These are phyloP conservation scores for Apiotrichum laibachii DNA, from an alignment of 1,284 basidiomycete species.

Conservation along the genomic window DNA sequence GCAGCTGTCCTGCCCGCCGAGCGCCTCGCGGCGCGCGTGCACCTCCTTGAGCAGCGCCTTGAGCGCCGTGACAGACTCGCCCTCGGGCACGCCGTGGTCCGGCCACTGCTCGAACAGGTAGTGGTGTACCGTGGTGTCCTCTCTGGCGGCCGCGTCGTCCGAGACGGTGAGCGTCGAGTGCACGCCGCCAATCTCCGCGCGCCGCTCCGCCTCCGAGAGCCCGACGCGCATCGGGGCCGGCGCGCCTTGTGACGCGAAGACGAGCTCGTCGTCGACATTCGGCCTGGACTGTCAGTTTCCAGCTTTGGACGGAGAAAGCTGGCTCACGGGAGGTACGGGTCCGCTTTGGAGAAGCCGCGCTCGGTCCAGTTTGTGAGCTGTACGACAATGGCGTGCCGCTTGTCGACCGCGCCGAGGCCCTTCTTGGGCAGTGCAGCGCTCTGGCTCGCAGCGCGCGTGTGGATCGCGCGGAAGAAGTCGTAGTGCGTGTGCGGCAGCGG, in stretches of 20 bases:
- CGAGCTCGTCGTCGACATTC: not conserved
- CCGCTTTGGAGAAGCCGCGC: conserved; percentile 38
- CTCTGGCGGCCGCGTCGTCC: not conserved
- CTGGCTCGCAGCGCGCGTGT: conserved; percentile 22
- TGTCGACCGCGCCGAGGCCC: not conserved
- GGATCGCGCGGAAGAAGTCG: conserved; percentile 39
- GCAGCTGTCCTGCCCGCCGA: conserved; percentile 23
- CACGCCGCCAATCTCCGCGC: conserved; percentile 12
- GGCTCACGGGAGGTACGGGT: conserved; percentile 41
- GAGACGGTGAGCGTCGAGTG: conserved; percentile 16
- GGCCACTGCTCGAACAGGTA: conserved; percentile 47
- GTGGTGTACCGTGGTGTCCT: conserved; percentile 30
- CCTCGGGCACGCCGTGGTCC: conserved; percentile 44
- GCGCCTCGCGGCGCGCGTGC: conserved; percentile 16
- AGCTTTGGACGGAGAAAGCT: not conserved
- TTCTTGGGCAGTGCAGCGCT: not conserved
- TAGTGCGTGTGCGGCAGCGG: conserved; percentile 35
- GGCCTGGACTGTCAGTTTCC: not conserved
- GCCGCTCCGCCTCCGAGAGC: not conserved
- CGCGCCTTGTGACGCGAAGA: not conserved
- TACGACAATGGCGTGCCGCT: conserved; percentile 31
- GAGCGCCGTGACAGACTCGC: conserved; percentile 29
- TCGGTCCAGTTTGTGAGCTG: conserved; percentile 47
- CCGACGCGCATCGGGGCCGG: conserved; percentile 1
- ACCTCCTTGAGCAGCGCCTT: conserved; percentile 29